Conservation (phyloP, 768 basidiomycete species). For the Clavaria fumosa region DNA sequence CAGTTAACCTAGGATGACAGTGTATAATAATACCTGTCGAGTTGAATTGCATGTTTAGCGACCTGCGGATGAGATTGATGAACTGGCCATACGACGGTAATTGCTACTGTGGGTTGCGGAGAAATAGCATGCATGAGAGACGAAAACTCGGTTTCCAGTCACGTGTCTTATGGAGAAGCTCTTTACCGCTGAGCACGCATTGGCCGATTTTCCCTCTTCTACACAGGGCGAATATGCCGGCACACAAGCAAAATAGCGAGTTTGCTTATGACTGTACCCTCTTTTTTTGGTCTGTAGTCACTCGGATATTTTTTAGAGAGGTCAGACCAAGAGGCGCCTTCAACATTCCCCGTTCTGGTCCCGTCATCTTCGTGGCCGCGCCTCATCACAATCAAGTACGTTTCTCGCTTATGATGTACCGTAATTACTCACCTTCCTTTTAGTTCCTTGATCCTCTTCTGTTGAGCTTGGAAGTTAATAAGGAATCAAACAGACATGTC, state of each 20-base stretch:
- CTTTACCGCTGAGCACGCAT: no score
- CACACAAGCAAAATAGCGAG: slow-evolving; percentile 7
- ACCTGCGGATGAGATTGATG: no score
- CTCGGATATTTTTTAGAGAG: slow-evolving; percentile 93
- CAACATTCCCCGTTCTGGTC: slow-evolving; percentile 82
- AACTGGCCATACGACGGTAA: no score
- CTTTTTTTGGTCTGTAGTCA: slow-evolving; percentile 72
- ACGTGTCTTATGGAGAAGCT: no score
- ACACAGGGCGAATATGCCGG: slow-evolving; percentile 6
- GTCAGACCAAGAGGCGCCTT: slow-evolving; percentile 87
- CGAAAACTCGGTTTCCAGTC: no score
- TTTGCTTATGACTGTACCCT: slow-evolving; percentile 54
- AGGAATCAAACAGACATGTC: slow-evolving; percentile 68
- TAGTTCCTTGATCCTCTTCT: slow-evolving; percentile 90
- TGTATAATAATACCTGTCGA: no score
- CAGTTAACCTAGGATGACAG: no score
- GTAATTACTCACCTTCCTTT: slow-evolving; percentile 9
- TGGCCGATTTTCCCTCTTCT: no score
- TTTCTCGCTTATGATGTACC: slow-evolving; percentile 6
- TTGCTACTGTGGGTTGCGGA: no score
- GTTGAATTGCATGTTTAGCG: no score
- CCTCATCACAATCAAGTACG: slow-evolving; percentile 83
- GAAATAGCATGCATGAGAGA: no score
- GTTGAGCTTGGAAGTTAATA: slow-evolving; percentile 69
- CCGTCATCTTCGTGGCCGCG: slow-evolving; percentile 85